phyloP scores from a whole-genome alignment of 1,284 basidiomycete genomes.

The Boletellus deceptivus region DNA sequence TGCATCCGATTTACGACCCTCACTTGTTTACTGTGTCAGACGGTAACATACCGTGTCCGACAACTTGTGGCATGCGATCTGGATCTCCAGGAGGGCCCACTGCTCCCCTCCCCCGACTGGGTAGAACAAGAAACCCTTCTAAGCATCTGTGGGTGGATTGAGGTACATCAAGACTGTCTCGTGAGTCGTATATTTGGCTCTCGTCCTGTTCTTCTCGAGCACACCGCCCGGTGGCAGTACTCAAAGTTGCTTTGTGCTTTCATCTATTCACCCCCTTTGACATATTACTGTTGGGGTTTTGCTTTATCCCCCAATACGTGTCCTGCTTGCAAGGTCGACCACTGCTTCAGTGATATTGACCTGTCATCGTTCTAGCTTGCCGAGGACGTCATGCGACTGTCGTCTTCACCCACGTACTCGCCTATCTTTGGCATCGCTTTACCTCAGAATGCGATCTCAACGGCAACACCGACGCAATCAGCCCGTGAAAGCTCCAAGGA shows the following conservation, averaged over 20 bases:
- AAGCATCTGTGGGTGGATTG: constrained; percentile 69
- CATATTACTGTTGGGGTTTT: constrained; percentile 3
- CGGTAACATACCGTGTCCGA: constrained; percentile 65
- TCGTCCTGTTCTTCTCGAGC: background rate
- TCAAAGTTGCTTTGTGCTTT: constrained; percentile 2
- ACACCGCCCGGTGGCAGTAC: background rate
- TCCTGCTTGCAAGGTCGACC: constrained; percentile 6
- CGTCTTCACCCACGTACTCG: constrained; percentile 52
- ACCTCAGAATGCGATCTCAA: constrained; percentile 25
- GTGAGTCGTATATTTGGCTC: constrained; percentile 46
- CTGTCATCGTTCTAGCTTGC: constrained; percentile 41
- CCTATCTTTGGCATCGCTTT: constrained; percentile 52
- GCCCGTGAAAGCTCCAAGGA: constrained; percentile 21
- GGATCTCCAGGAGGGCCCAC: constrained; percentile 62
- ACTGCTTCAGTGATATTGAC: constrained; percentile 14
- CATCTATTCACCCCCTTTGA: background rate
- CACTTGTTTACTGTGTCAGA: constrained; percentile 67
- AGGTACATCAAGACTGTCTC: constrained; percentile 62
- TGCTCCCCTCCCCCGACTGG: constrained; percentile 72
- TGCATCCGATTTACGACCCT: constrained; percentile 60
- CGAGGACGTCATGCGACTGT: constrained; percentile 43
- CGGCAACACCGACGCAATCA: constrained; percentile 16
- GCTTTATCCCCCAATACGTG: constrained; percentile 9
- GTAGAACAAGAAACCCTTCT: constrained; percentile 68
- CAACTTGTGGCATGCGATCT: constrained; percentile 57